Base-by-base conservation (phyloP, 2,329 filamentous ascomycete genomes). In the Emergomyces orientalis region DNA sequence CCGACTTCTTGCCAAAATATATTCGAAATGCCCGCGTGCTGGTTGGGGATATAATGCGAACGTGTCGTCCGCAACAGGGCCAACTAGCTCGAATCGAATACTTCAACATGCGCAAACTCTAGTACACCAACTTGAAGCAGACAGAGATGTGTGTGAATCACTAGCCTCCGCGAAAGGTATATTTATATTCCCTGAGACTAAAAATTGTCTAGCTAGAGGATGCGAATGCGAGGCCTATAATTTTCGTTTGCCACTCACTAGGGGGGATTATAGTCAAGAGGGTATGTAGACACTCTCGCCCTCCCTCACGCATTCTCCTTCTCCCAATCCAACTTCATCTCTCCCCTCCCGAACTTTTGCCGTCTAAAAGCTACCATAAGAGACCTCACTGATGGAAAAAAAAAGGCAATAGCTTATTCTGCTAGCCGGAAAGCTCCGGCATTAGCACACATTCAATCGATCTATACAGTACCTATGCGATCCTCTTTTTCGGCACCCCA, bases 201-300 rank as follows among this genome's bases (percentile, higher is more conserved):
- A 55, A 2, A 57, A 62, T 37, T 49, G 9, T 34, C 37, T 56
- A 75, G 73, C 65, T 72, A 43, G 71, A 74, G 63, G 67, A 71
- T 63, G 69, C 68, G 30, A 66, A 65, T 43, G 59, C 72, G 32
- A 72, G 71, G 62, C 76, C 75, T 4, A 74, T 78, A 37, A 73
- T 78, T 30, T 78, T 77, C 63, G 60, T 78, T 25, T 76, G 74
- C 39, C 75, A 78, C 65, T 77, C 75, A 30, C 70, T 78, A 14
- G 76, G 76, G 30, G 76, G 76, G 1, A 73, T 78, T 30, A 71
- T 78, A 57, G 73, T 78, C 6, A 77, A 76, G 64, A 69, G 71
- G 63, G 75, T 77, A 71, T 56, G 70, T 56, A 22, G n/a, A 5
- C 45, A 25, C 45, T 14, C 45, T 49, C 45, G 11, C n/a, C n/a